Percentiles rank a stretch among this genome's conserved stretches.
These are phyloP conservation scores for Colletotrichum coccodes DNA, from an alignment of 2,329 filamentous ascomycete species.

Conservation along the genomic window DNA sequence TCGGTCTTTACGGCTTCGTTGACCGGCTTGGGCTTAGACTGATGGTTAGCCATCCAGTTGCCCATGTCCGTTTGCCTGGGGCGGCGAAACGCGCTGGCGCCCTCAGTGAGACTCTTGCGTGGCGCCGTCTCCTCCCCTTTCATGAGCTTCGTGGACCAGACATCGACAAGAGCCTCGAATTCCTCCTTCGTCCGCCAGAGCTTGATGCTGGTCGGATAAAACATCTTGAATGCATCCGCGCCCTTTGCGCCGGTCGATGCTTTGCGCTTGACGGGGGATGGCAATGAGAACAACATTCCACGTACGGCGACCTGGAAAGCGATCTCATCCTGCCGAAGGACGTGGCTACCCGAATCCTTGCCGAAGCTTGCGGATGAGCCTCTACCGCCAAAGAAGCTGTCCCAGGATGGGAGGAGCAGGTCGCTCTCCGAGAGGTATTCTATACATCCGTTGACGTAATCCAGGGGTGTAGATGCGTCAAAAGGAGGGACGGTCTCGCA, in stretches of 20 bases:
- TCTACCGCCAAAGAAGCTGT: constrained; percentile 72
- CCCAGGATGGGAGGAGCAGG: constrained; percentile 79
- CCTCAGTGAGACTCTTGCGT: constrained; percentile 52
- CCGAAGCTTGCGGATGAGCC: constrained; percentile 61
- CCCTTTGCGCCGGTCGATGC: constrained; percentile 52
- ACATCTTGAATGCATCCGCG: constrained; percentile 85
- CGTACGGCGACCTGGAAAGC: constrained; percentile 91
- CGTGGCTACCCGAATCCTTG: constrained; percentile 73
- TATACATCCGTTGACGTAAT: constrained; percentile 86
- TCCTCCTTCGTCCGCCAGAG: constrained; percentile 88
- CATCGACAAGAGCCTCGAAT: constrained; percentile 76
- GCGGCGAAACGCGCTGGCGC: constrained; percentile 60
- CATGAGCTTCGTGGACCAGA: constrained; percentile 72
- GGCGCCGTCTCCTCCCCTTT: constrained; percentile 58
- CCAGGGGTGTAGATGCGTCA: constrained; percentile 71
- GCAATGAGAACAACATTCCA: constrained; percentile 86
- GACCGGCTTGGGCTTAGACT: constrained; percentile 24
- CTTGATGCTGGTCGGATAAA: constrained; percentile 86
- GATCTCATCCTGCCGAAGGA: constrained; percentile 91
- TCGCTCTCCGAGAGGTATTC: constrained; percentile 90
- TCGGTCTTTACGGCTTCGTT: constrained; percentile 16
- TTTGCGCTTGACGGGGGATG: constrained; percentile 84
- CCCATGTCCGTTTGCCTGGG: constrained; percentile 43
- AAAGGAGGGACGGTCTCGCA: constrained; percentile 69
- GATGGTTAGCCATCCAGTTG: constrained; percentile 38